These are phyloP conservation scores for Stygiomarasmius scandens DNA, from an alignment of 1,284 basidiomycete species.

Conservation along the genomic window DNA sequence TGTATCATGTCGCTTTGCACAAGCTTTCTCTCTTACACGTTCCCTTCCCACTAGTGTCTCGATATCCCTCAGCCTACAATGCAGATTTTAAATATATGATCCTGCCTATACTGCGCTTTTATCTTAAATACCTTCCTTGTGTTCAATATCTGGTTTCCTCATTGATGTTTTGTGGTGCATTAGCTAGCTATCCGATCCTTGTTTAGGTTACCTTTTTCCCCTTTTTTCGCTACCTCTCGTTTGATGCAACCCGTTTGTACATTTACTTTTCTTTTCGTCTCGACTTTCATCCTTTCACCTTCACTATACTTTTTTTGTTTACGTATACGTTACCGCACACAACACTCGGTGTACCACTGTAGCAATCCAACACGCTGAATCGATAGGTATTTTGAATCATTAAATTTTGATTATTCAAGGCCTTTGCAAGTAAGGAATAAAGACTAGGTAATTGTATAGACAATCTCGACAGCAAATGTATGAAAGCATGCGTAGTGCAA, in stretches of 20 bases:
- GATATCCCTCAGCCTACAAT: background rate
- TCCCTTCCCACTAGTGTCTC: background rate
- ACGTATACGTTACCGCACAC: background rate
- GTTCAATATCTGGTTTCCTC: slow-evolving; percentile 1
- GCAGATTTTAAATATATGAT: background rate
- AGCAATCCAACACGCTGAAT: background rate
- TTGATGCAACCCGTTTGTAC: background rate
- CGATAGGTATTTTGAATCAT: background rate
- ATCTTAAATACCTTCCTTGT: slow-evolving; percentile 1
- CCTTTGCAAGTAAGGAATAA: background rate
- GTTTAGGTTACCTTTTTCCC: background rate
- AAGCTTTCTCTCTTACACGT: background rate
- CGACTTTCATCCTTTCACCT: slow-evolving; percentile 2
- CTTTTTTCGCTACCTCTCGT: background rate
- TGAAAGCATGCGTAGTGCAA: background rate
- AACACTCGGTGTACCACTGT: background rate
- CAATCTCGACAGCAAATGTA: background rate
- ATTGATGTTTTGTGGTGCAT: background rate
- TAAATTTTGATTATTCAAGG: background rate
- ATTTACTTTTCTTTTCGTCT: slow-evolving; percentile 1
- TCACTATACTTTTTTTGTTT: slow-evolving; percentile 7
- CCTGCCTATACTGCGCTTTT: background rate
- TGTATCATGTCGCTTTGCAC: slow-evolving; percentile 11
- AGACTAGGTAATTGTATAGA: background rate
- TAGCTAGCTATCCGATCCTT: background rate